phyloP scores from a whole-genome alignment of 495 filamentous ascomycete species.

The Thermothielavioides terrestris region DNA sequence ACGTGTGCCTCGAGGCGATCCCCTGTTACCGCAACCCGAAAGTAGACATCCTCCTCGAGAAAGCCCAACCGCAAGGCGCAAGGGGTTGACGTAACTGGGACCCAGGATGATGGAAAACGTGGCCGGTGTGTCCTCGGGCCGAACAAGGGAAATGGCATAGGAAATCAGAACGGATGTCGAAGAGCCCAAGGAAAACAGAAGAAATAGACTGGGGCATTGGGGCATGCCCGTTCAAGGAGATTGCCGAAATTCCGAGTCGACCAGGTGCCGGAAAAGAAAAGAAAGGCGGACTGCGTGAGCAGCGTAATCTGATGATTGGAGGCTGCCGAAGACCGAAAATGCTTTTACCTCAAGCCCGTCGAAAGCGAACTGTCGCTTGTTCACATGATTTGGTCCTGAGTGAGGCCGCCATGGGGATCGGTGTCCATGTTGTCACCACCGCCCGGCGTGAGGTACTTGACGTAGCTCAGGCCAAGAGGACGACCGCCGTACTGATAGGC shows the following conservation, averaged over 20 bases:
- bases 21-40: conserved; percentile 2
- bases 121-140: not conserved
- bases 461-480: conserved; percentile 82
- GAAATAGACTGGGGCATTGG: not conserved
- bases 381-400: conserved; percentile 98
- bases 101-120: not conserved
- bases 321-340: not conserved
- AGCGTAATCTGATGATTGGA: not conserved
- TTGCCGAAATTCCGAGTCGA: not conserved
- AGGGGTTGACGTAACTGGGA: not conserved
- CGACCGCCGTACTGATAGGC: conserved; percentile 96
- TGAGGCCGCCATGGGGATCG: conserved; percentile 64
- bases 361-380: not conserved
- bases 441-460: conserved; percentile 71
- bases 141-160: not conserved
- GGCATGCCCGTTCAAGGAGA: not conserved
- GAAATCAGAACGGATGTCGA: conserved; percentile 15
- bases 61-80: conserved; percentile 1
- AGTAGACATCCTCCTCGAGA: conserved; percentile 13
- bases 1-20: not conserved
- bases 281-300: not conserved
- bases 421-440: conserved; percentile 73
- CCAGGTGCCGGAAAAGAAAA: not conserved
- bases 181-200: conserved; percentile 3
- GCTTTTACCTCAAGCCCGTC: not conserved